These are phyloP conservation scores for Parachlorella kessleri DNA, from an alignment of 139 green algal species.

Conservation along the genomic window DNA sequence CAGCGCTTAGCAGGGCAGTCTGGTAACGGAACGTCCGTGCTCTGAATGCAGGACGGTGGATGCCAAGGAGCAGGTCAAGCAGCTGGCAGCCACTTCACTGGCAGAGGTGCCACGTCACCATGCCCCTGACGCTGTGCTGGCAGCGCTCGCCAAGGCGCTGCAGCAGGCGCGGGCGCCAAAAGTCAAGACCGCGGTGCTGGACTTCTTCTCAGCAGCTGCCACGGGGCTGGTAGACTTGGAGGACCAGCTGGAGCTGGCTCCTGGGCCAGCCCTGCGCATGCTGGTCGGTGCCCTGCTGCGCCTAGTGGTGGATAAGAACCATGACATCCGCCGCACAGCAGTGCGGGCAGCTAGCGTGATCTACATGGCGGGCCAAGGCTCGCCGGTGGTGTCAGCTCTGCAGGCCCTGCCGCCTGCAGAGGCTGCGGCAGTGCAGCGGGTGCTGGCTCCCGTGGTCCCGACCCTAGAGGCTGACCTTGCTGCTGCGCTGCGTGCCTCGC, in stretches of 20 bases:
- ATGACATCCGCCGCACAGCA: constrained; percentile 55
- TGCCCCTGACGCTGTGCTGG: constrained; percentile 45
- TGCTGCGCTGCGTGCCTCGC: background rate
- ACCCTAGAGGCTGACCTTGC: background rate
- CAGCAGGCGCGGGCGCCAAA: constrained; percentile 44
- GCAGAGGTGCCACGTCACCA: constrained; percentile 15
- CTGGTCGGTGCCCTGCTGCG: constrained; percentile 41
- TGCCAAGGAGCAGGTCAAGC: constrained; percentile 52
- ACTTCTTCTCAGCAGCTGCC: constrained; percentile 37
- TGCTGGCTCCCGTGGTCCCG: constrained; percentile 22
- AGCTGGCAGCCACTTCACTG: constrained; percentile 39
- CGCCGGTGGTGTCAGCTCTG: constrained; percentile 20
- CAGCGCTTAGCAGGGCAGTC: no score
- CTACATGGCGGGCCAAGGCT: constrained; percentile 16
- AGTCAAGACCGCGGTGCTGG: constrained; percentile 57
- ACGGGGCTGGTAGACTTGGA: background rate
- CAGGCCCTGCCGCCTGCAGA: constrained; percentile 18
- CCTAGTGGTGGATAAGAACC: constrained; percentile 54
- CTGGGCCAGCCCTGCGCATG: background rate
- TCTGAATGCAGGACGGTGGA: constrained; percentile 49
- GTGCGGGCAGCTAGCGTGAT: constrained; percentile 32
- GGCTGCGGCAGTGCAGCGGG: constrained; percentile 35
- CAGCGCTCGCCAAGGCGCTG: constrained; percentile 46
- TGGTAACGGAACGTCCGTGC: no score
- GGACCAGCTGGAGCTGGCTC: constrained; percentile 19